A percentile compares a stretch with the other conserved stretches of the same genome.
These are phyloP conservation scores for Phaeomoniella chlamydospora DNA, from an alignment of 2,329 filamentous ascomycete species.

Conservation along the genomic window DNA sequence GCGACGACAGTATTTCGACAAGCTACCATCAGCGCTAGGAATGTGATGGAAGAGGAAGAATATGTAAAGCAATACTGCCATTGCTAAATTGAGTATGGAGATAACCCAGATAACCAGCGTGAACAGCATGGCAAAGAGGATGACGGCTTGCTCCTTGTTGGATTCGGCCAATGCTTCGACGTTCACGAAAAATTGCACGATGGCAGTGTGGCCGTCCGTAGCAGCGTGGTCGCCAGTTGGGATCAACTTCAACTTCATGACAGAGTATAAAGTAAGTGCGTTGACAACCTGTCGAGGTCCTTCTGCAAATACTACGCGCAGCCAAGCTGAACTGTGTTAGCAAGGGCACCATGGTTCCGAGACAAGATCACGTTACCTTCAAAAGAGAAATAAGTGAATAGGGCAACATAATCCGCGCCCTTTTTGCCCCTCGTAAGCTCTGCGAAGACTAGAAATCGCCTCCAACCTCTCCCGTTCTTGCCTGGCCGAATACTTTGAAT, in stretches of 20 bases:
- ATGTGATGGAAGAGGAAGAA: conserved; percentile 91
- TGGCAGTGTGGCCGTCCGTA: conserved; percentile 43
- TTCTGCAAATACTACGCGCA: conserved; percentile 79
- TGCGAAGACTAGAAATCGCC: conserved; percentile 81
- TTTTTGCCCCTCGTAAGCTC: conserved; percentile 85
- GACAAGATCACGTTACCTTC: conserved; percentile 29
- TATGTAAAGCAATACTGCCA: conserved; percentile 65
- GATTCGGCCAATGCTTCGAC: conserved; percentile 56
- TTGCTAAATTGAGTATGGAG: conserved; percentile 56
- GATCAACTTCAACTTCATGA: conserved; percentile 63
- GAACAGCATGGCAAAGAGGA: conserved; percentile 84
- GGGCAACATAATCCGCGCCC: conserved; percentile 74
- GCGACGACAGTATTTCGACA: conserved; percentile 75
- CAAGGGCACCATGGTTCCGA: conserved; percentile 10
- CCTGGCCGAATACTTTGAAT: conserved; percentile 70
- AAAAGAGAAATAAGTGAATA: conserved; percentile 81
- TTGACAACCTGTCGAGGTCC: conserved; percentile 88
- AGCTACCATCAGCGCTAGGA: conserved; percentile 61
- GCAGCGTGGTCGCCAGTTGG: conserved; percentile 39
- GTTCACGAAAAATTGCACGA: conserved; percentile 72
- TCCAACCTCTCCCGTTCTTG: conserved; percentile 59
- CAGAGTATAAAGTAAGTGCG: conserved; percentile 71
- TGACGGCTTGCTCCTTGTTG: conserved; percentile 64
- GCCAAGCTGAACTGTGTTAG: conserved; percentile 61
- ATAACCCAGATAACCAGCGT: conserved; percentile 83